Evolutionary conservation across 1,139 yeast species (phyloP).

Genomic region (Yamadazyma kanchanaburiensis): DNA sequence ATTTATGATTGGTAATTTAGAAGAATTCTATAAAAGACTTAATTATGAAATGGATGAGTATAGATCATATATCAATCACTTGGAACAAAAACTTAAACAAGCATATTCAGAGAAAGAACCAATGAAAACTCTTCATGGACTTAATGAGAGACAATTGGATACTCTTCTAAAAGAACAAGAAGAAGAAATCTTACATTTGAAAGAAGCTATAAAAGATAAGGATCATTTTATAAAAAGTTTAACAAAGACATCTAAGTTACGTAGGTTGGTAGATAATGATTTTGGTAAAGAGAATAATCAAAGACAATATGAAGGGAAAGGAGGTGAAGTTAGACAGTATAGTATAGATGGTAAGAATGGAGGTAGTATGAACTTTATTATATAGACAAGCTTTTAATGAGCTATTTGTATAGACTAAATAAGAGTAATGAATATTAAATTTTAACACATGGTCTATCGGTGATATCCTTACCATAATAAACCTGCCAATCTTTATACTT

Average conservation of each 20-base stretch:
- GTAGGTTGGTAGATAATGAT: constrained; percentile 43
- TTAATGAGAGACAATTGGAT: constrained; percentile 13
- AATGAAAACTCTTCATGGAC: constrained; percentile 7
- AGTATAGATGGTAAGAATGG: constrained; percentile 12
- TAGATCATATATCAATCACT: constrained; percentile 57
- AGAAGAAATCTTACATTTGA: constrained; percentile 66
- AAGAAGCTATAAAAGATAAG: constrained; percentile 59
- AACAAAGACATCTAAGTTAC: constrained; percentile 53
- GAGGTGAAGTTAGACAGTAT: constrained; percentile 10
- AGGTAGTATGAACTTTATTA: constrained; percentile 12
- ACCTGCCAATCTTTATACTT: constrained; percentile 61
- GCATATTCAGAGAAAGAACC: constrained; percentile 17
- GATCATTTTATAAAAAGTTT: constrained; percentile 78
- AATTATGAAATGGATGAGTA: constrained; percentile 57
- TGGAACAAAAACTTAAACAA: constrained; percentile 53
- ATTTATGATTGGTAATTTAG: constrained; percentile 42
- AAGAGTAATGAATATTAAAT: constrained; percentile 1
- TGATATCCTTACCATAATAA: constrained; percentile 66
- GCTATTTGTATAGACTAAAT: constrained; percentile 1
- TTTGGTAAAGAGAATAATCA: constrained; percentile 12
- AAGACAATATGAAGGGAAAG: constrained; percentile 8
- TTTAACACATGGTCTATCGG: constrained; percentile 44
- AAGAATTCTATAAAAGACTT: constrained; percentile 43
- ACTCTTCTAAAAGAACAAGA: constrained; percentile 52
- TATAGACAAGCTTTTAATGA: constrained; percentile 9